These are phyloP conservation scores for Hydnomerulius pinastri DNA, from an alignment of 768 basidiomycete species.

Conservation along the genomic window DNA sequence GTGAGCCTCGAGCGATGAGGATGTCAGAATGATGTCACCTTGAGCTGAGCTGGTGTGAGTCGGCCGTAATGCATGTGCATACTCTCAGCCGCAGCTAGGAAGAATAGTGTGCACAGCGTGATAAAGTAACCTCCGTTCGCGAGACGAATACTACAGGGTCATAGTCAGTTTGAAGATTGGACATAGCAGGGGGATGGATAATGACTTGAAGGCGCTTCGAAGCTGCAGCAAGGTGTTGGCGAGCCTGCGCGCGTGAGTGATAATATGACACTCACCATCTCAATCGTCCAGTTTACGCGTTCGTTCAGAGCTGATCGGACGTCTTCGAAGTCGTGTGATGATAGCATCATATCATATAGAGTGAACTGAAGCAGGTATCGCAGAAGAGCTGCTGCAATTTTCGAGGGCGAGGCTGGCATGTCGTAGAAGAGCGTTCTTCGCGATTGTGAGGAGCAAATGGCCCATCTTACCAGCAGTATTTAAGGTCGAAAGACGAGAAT, in stretches of 20 bases:
- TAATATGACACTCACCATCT: slow-evolving; percentile 15
- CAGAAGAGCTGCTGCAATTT: neutral
- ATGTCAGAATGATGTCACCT: slow-evolving; percentile 11
- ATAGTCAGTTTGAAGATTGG: slow-evolving; percentile 3
- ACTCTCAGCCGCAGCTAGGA: slow-evolving; percentile 21
- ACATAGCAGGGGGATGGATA: neutral
- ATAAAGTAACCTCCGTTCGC: slow-evolving; percentile 4
- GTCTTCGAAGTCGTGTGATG: slow-evolving; percentile 23
- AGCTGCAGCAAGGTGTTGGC: slow-evolving; percentile 3
- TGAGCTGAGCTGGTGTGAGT: slow-evolving; percentile 22
- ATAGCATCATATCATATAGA: slow-evolving; percentile 16
- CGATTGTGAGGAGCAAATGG: too few relatives aligned
- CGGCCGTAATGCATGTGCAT: slow-evolving; percentile 21
- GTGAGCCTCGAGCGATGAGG: neutral
- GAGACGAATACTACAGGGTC: slow-evolving; percentile 20
- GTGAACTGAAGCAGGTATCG: slow-evolving; percentile 9
- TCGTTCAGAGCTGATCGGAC: slow-evolving; percentile 17
- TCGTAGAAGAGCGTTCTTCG: neutral
- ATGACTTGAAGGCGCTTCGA: slow-evolving; percentile 11
- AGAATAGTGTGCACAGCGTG: slow-evolving; percentile 12
- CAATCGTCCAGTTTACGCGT: slow-evolving; percentile 21
- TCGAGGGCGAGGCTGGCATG: slow-evolving; percentile 11
- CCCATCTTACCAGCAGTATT: too few relatives aligned
- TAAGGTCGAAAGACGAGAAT: too few relatives aligned
- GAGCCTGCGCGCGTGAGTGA: neutral